phyloP scores from a whole-genome alignment of 2,329 filamentous ascomycete genomes.

The Pestalotiopsis sp. region DNA sequence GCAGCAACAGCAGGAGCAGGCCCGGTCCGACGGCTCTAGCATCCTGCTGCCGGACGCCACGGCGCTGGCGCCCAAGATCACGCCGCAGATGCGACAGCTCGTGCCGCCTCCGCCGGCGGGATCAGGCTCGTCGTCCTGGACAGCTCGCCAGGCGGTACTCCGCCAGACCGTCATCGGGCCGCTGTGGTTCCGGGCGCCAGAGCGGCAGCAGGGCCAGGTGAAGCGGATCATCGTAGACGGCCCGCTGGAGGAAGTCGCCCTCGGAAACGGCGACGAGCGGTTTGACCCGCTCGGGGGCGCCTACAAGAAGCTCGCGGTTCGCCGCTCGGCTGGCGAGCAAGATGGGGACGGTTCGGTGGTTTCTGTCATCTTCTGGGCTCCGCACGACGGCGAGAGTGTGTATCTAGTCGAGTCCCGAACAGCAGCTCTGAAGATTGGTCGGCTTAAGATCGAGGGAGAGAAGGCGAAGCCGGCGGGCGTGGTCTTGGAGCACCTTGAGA shows the following conservation, averaged over 20 bases:
- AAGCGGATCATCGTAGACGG: slow-evolving; percentile 39
- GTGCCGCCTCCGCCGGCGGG: slow-evolving; percentile 33
- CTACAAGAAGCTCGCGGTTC: background rate
- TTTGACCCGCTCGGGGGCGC: background rate
- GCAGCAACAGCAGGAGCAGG: slow-evolving; percentile 32
- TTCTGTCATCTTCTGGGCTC: background rate
- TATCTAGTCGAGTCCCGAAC: background rate
- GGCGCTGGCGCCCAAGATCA: slow-evolving; percentile 71
- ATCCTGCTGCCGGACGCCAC: slow-evolving; percentile 15
- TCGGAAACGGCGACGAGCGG: background rate
- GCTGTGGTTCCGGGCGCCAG: slow-evolving; percentile 58
- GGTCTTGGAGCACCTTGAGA: background rate
- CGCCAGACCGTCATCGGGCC: slow-evolving; percentile 62
- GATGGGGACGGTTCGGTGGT: background rate
- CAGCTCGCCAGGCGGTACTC: slow-evolving; percentile 18
- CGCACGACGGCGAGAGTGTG: background rate
- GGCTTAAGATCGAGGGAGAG: background rate
- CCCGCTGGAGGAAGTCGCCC: background rate
- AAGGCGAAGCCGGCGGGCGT: background rate
- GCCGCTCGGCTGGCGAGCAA: background rate
- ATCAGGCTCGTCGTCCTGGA: background rate
- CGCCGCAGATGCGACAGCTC: slow-evolving; percentile 61
- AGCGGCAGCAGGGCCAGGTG: slow-evolving; percentile 10
- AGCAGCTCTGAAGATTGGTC: background rate
- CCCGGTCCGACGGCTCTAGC: slow-evolving; percentile 9